phyloP scores from a whole-genome alignment of 805 yeast species.

The Vanderwaltozyma tropicalis region DNA sequence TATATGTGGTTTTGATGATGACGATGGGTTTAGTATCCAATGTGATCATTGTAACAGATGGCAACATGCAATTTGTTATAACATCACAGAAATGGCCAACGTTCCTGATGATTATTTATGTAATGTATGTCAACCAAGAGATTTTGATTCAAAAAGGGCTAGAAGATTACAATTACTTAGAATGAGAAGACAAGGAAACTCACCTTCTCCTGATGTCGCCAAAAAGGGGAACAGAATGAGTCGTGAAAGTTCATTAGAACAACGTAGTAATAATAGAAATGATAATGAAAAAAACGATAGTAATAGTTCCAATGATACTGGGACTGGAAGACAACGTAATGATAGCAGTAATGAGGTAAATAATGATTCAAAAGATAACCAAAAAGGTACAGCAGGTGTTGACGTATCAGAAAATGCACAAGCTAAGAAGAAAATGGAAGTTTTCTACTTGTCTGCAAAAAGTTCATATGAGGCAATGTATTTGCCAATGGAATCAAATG shows the following conservation, averaged over 20 bases:
- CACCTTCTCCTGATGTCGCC: conserved; percentile 15
- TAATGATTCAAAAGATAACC: background rate
- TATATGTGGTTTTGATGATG: conserved; percentile 77
- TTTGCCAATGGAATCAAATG: conserved; percentile 27
- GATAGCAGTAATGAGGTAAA: background rate
- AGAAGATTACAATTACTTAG: conserved; percentile 29
- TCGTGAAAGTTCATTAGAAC: background rate
- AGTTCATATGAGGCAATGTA: conserved; percentile 29
- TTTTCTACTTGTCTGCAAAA: conserved; percentile 20
- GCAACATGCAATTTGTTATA: conserved; percentile 91
- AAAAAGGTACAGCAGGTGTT: background rate
- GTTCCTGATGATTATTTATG: conserved; percentile 82
- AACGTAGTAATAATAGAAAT: background rate
- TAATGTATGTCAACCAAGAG: conserved; percentile 57
- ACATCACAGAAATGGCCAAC: conserved; percentile 56
- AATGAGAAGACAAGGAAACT: conserved; percentile 7
- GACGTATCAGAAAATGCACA: background rate
- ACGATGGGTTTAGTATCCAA: conserved; percentile 91
- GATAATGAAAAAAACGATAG: background rate
- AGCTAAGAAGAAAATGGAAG: conserved; percentile 1
- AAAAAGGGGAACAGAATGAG: conserved; percentile 1
- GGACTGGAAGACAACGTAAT: background rate
- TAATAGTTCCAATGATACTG: background rate
- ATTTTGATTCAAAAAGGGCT: conserved; percentile 36
- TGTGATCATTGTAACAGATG: conserved; percentile 89